Evolutionary conservation across 768 basidiomycete genomes (phyloP), one percentile per base, ranked within the genome.

Genomic region (Xerocomellus amylosporus): DNA sequence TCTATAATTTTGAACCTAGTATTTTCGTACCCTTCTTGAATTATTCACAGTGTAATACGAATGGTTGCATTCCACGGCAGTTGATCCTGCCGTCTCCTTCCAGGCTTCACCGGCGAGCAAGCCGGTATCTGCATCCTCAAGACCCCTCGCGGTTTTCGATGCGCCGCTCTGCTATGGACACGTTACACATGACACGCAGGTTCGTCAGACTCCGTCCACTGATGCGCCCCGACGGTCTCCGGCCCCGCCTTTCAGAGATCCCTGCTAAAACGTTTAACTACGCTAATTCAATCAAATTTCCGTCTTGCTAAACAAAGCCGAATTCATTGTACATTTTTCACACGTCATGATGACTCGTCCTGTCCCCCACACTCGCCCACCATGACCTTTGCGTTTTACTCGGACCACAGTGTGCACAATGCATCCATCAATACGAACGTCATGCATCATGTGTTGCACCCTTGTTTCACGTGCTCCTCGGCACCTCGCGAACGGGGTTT

Each of bases 221-320:
- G 49, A 51, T 37, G 17, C 0, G 24, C 24, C 24, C 33, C 9
- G 37, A 38, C 15, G 37, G 37, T 38, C 30, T 31, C 57, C 58
- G 57, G 58, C 17, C 54, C 65, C 61, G 59, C 58, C 47, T 36
- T 26, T 39, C 33, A 67, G 55, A 53, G 58, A 64, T 59, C 59
- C 28, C 52, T 67, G 62, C 49, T 48, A 60, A 69, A 68, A 69
- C 60, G 69, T 59, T 54, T 69, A 67, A 69, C 62, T 55, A 71
- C 54, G 58, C 52, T 71, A 69, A 71, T 64, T 69, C 56, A 64
- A 67, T 68, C 61, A 56, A 58, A 54, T 64, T 37, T 58, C 59
- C 54, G 57, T 53, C 38, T 59, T 61, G 66, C 66, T 40, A 55
- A 61, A 54, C 42, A 43, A 45, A 40, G 42, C 36, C 22, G 24